Percentiles rank a stretch among this genome's conserved stretches.
phyloP scores from a whole-genome alignment of 2,329 filamentous ascomycete species.

The Lecanicillium sp. region DNA sequence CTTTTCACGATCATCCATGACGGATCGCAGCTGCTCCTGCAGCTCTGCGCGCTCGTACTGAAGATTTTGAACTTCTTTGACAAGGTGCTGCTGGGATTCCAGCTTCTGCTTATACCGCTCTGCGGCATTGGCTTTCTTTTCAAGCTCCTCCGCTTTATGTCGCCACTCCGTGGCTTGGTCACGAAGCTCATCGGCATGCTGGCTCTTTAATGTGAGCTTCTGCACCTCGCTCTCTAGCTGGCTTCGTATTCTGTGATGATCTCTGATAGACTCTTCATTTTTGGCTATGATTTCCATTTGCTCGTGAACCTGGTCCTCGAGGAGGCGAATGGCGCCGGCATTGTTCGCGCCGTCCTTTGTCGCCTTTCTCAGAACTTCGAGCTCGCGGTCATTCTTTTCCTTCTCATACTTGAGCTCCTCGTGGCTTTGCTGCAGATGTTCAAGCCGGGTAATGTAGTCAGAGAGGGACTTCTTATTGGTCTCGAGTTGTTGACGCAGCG shows the following conservation, averaged over 20 bases:
- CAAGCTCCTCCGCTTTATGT: conserved; percentile 48
- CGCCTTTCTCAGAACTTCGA: conserved; percentile 40
- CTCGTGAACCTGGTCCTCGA: conserved; percentile 52
- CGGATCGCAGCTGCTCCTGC: conserved; percentile 35
- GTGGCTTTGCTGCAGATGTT: conserved; percentile 52
- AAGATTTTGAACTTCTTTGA: conserved; percentile 46
- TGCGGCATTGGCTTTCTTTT: conserved; percentile 54
- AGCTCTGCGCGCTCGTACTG: conserved; percentile 47
- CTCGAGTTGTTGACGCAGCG: conserved; percentile 42
- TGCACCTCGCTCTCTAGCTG: conserved; percentile 51
- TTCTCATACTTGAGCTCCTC: conserved; percentile 59
- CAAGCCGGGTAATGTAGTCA: conserved; percentile 50
- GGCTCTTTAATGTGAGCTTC: conserved; percentile 35
- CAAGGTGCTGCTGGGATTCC: conserved; percentile 45
- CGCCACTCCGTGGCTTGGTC: conserved; percentile 54
- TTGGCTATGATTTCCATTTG: conserved; percentile 62
- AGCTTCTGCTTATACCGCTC: conserved; percentile 57
- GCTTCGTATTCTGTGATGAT: conserved; percentile 27
- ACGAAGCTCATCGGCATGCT: conserved; percentile 41
- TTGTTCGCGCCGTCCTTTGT: conserved; percentile 43
- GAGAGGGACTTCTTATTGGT: conserved; percentile 47
- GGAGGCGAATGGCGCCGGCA: conserved; percentile 41
- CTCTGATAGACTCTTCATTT: conserved; percentile 48
- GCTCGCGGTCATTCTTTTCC: conserved; percentile 46
- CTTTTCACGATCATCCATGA: conserved; percentile 26